phyloP scores from a whole-genome alignment of 495 filamentous ascomycete genomes.

The Geopyxis carbonaria region DNA sequence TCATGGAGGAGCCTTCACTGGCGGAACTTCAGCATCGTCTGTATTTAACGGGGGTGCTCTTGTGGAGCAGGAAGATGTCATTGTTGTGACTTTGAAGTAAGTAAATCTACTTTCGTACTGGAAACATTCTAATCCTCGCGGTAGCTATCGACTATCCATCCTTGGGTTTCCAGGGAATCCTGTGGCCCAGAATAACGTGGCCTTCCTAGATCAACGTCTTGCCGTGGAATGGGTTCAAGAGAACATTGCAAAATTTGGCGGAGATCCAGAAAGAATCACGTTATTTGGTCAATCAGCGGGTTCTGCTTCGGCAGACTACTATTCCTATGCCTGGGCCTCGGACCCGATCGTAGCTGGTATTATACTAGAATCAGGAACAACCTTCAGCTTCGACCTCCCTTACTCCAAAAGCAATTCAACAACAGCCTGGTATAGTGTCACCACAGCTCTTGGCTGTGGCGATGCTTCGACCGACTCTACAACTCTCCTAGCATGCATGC shows the following conservation, averaged over 20 bases:
- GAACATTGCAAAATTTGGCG: slow-evolving; percentile 52
- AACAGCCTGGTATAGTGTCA: no score
- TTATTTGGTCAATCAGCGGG: slow-evolving; percentile 42
- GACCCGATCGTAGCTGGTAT: slow-evolving; percentile 32
- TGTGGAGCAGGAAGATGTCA: slow-evolving; percentile 33
- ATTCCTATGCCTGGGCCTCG: slow-evolving; percentile 22
- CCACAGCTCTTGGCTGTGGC: no score
- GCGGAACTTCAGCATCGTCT: no score
- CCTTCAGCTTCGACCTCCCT: no score
- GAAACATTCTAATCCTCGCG: no score
- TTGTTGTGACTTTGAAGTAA: slow-evolving; percentile 45
- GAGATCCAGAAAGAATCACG: slow-evolving; percentile 41
- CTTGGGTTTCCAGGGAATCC: slow-evolving; percentile 38
- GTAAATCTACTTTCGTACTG: no score
- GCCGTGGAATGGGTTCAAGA: slow-evolving; percentile 48
- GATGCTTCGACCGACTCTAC: no score
- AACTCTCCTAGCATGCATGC: no score
- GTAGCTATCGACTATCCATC: slow-evolving; percentile 46
- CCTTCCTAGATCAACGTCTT: slow-evolving; percentile 49
- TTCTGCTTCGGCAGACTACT: slow-evolving; percentile 15
- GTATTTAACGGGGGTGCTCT: slow-evolving; percentile 29
- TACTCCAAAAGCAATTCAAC: no score
- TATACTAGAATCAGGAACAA: slow-evolving; percentile 25
- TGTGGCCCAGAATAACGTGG: slow-evolving; percentile 30
- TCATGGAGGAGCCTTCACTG: no score